phyloP scores from a whole-genome alignment of 176 grass and related monocot species.

The Pharus latifolius region DNA sequence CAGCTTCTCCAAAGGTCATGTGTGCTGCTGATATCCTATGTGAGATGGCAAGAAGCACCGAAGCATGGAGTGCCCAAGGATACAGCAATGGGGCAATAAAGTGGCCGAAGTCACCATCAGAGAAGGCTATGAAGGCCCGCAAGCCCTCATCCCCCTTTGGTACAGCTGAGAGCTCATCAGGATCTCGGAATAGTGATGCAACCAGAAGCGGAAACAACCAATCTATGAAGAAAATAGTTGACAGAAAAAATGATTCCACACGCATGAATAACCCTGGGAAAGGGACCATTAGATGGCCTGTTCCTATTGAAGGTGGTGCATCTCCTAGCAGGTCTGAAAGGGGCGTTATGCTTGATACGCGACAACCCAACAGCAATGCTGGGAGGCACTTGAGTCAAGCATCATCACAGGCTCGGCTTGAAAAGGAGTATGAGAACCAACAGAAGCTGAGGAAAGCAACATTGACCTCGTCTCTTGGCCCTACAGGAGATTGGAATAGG shows the following conservation, averaged over 20 bases:
- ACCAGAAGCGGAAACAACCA: conserved; percentile 25
- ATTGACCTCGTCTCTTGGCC: conserved; percentile 55
- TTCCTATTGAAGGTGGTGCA: conserved; percentile 34
- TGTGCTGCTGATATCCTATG: conserved; percentile 78
- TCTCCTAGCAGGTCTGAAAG: conserved; percentile 39
- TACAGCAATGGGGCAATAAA: conserved; percentile 44
- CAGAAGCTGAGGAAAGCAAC: conserved; percentile 89
- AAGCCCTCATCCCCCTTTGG: conserved; percentile 55
- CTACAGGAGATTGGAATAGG: conserved; percentile 67
- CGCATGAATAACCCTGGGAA: conserved; percentile 46
- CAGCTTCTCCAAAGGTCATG: conserved; percentile 30
- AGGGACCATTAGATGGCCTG: conserved; percentile 59
- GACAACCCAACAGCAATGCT: conserved; percentile 44
- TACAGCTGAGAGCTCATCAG: conserved; percentile 37
- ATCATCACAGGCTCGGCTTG: conserved; percentile 39
- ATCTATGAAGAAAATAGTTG: conserved; percentile 42
- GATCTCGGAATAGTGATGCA: conserved; percentile 48
- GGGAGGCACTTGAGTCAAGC: conserved; percentile 33
- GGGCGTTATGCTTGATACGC: conserved; percentile 14
- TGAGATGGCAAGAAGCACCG: conserved; percentile 42
- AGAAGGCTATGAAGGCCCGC: conserved; percentile 61
- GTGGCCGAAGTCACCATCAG: conserved; percentile 55
- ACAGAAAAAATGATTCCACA: conserved; percentile 49
- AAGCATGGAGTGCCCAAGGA: conserved; percentile 26
- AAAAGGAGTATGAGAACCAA: conserved; percentile 74